Evolutionary conservation across 768 basidiomycete genomes (phyloP), one percentile per base, ranked within the genome.

Genomic region (Tremella yokohamensis): DNA sequence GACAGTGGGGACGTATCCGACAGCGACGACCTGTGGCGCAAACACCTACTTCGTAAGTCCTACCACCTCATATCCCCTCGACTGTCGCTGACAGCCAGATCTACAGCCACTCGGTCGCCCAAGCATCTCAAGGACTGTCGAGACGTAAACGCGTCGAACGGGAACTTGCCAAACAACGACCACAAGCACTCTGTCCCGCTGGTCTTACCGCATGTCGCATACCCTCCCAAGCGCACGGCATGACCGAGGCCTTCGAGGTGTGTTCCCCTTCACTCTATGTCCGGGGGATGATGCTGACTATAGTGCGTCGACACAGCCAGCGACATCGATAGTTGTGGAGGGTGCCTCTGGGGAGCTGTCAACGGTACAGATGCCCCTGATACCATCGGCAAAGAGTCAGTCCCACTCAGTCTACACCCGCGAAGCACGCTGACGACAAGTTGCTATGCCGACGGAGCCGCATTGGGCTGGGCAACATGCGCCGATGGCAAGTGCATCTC

Each of bases 361-460:
- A n/a, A 18, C 15, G n/a, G n/a, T 16, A n/a, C 42, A 45, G 22
- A 45, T 16, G 42, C 42, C 4, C n/a, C 42, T 4, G 22, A 18
- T 16, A 22, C n/a, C n/a, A 18, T 18, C 15, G 42, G 22, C n/a
- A 18, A 45, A 18, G 42, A 18, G 22, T 45, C 7, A 15, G n/a
- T 16, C 22, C 15, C 15, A 4, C 15, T 16, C 7, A 4, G n/a
- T 22, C 42, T 16, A 22, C 4, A 8, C 4, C 7, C 7, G 4
- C 7, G 42, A 45, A 8, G 4, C 42, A 45, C 22, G 42, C n/a
- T 45, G 4, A 45, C 42, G 42, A n/a, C 8, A 6, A 45, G n/a
- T 45, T 18, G 42, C 42, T 45, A 22, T 45, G n/a, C 42, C n/a
- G n/a, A 45, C 15, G 42, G 42, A 8, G 42, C 42, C n/a, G 42